phyloP scores from a whole-genome alignment of 306 rosid species.

The Hippophae tibetana region DNA sequence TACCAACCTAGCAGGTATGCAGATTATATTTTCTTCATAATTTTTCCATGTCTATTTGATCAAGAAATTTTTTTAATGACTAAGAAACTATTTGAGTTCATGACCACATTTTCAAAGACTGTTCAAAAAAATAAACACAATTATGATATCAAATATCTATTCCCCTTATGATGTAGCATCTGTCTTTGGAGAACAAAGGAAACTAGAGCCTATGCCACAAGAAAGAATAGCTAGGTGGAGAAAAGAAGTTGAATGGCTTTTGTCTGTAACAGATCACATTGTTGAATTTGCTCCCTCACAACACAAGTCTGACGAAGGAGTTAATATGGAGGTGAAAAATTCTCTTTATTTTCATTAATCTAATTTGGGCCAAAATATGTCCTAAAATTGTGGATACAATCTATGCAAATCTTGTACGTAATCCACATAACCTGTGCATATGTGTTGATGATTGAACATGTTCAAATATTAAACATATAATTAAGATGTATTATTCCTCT shows the following conservation, averaged over 20 bases:
- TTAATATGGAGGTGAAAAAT: constrained; percentile 59
- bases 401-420: background rate
- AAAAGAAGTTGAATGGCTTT: constrained; percentile 80
- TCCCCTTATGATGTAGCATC: constrained; percentile 48
- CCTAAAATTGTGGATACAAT: no score
- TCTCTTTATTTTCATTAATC: background rate
- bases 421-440: no score
- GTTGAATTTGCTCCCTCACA: constrained; percentile 80
- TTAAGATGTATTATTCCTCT: no score
- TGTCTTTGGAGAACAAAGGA: constrained; percentile 69
- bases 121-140: background rate
- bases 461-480: no score
- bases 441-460: no score
- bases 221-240: constrained; percentile 73
- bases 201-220: constrained; percentile 58
- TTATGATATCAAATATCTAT: background rate
- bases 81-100: background rate
- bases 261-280: constrained; percentile 81
- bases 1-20: constrained; percentile 78
- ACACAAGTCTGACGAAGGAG: constrained; percentile 59
- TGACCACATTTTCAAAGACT: background rate
- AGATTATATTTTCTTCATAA: background rate
- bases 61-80: no score
- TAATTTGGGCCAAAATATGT: no score
- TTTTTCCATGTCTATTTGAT: background rate